Percentiles rank a stretch among this genome's conserved stretches.
phyloP scores from a whole-genome alignment of 768 basidiomycete species.

The Russula griseocarnosa region DNA sequence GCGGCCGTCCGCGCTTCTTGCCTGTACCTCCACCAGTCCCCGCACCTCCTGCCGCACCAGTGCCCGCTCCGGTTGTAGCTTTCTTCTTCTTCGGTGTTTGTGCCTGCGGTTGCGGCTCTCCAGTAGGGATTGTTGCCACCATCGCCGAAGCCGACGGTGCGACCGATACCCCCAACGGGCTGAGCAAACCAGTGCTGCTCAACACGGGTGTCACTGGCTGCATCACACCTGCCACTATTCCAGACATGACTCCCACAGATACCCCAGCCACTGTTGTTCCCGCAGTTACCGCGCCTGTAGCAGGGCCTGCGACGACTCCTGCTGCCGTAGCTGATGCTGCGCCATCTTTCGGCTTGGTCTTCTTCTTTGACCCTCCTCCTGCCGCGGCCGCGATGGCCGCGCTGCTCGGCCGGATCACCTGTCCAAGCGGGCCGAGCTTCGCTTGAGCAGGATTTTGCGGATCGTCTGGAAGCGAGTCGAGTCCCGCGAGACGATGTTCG shows the following conservation, averaged over 20 bases:
- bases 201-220: constrained; percentile 7
- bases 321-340: neutral
- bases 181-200: constrained; percentile 6
- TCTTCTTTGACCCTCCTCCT: constrained; percentile 58
- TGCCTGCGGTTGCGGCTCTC: constrained; percentile 1
- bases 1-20: constrained; percentile 29
- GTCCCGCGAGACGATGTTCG: constrained; percentile 46
- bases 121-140: neutral
- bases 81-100: constrained; percentile 30
- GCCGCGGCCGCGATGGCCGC: constrained; percentile 40
- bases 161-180: constrained; percentile 7
- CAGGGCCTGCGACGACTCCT: neutral
- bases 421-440: constrained; percentile 78
- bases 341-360: constrained; percentile 36
- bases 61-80: neutral
- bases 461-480: constrained; percentile 60
- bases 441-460: constrained; percentile 50
- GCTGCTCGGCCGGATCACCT: constrained; percentile 54
- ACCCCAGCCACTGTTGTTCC: neutral
- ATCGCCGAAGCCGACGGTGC: neutral
- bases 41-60: neutral
- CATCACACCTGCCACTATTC: neutral
- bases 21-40: constrained; percentile 13
- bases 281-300: neutral
- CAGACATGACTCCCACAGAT: neutral